These are phyloP conservation scores for Saccharomycopsis fibuligera DNA, from an alignment of 805 yeast species.

Conservation along the genomic window DNA sequence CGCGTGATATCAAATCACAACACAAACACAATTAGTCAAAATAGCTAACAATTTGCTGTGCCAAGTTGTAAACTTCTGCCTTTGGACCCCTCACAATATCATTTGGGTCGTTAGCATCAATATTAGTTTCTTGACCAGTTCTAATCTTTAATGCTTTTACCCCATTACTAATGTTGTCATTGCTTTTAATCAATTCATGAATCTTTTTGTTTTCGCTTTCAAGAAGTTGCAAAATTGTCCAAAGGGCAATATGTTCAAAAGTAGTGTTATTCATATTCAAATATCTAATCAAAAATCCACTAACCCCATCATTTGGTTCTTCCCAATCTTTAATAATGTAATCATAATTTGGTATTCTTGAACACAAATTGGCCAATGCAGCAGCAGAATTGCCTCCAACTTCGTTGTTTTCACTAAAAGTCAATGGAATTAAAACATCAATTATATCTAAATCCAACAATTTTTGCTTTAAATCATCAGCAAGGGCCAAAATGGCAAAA, in stretches of 20 bases:
- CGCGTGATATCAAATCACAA: too few species aligned
- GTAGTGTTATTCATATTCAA: constrained; percentile 82
- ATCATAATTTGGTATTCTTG: constrained; percentile 79
- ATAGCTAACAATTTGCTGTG: constrained; percentile 50
- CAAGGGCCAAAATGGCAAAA: constrained; percentile 91
- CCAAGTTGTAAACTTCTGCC: constrained; percentile 56
- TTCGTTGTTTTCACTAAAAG: constrained; percentile 81
- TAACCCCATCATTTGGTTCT: constrained; percentile 75
- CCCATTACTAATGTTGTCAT: constrained; percentile 46
- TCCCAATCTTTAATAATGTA: constrained; percentile 76
- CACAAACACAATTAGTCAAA: constrained; percentile 8
- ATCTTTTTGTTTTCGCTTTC: constrained; percentile 75
- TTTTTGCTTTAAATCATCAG: constrained; percentile 86
- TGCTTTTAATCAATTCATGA: constrained; percentile 45
- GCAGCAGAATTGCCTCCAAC: constrained; percentile 99
- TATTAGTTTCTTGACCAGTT: constrained; percentile 21
- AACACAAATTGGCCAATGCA: constrained; percentile 91
- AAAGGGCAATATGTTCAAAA: constrained; percentile 94
- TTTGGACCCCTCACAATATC: too few species aligned
- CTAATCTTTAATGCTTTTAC: constrained; percentile 39
- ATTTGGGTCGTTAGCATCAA: constrained; percentile 32
- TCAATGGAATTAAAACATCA: constrained; percentile 86
- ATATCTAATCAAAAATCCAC: constrained; percentile 75
- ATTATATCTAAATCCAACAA: constrained; percentile 78
- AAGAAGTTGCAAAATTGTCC: constrained; percentile 91